Evolutionary conservation across 495 filamentous ascomycete species (phyloP), one percentile per base, ranked within the genome.

Genomic region (Neurospora sp.): DNA sequence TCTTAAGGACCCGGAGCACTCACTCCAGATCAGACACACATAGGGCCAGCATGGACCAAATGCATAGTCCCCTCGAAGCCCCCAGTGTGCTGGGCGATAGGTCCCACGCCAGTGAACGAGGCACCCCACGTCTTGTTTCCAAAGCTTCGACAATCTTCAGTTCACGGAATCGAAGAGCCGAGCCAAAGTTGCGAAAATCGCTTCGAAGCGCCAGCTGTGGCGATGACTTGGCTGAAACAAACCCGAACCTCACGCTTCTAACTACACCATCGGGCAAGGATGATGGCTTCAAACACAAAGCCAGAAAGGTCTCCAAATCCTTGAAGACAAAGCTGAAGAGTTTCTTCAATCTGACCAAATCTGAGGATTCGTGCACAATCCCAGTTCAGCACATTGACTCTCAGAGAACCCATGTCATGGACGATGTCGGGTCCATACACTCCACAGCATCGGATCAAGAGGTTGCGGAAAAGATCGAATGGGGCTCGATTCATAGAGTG

Each of bases 271-370:
- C 71, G 2, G 40, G 72, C 0, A 85, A 82, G 48, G 77, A 79
- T 27, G 81, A 76, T 20, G 81, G 81, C 12, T 75, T 90, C 40
- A 86, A 85, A 73, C 78, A 76, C 5, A 88, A 83, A 78, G 88
- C 89, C 9, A 86, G 90, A 69, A 87, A 86, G 23, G 85, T 90
- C 12, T 92, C 91, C 0, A 83, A 81, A 27, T 86, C 86, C 1
- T 83, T 93, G 75, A 92, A 89, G 75, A 85, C 85, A 46, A 89
- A 87, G 59, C 66, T 93, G 48, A 90, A 86, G 74, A 86, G 82
- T 46, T 83, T 93, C 6, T 90, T 92, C 74, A 83, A 82, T 44
- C 84, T 87, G 5, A 74, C 76, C 7, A 84, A 81, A 70, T 79
- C 75, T 12, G 86, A 84, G 48, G 76, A 82, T 12, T 78, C 82